Percentiles rank a stretch among this genome's conserved stretches.
Evolutionary conservation across 2,329 filamentous ascomycete species (phyloP).

Genomic region (Clarireedia paspali): DNA sequence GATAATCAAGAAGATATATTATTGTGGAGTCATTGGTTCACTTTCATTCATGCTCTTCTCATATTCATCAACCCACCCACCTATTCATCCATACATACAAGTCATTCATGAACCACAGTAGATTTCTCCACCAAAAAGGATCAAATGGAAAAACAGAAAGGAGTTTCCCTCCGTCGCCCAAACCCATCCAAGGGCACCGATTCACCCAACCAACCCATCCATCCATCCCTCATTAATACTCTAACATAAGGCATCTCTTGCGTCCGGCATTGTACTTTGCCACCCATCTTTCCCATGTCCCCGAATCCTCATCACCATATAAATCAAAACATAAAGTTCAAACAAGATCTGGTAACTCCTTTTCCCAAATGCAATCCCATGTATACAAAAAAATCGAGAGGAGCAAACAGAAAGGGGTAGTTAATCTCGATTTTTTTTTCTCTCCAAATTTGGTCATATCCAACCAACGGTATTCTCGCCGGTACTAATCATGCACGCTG

Average conservation of each 20-base stretch:
- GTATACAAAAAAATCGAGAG: not conserved
- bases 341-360: not conserved
- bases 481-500: slow-evolving; percentile 6
- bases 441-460: slow-evolving; percentile 2
- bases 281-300: not conserved
- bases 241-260: not conserved
- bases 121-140: not conserved
- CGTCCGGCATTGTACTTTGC: not conserved
- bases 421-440: not conserved
- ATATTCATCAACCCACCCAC: too few species aligned
- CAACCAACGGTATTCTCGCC: slow-evolving; percentile 1
- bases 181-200: not conserved
- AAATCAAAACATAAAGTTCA: not conserved
- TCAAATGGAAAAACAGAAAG: not conserved
- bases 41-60: too few species aligned
- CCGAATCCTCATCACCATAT: not conserved
- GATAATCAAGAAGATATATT: too few species aligned
- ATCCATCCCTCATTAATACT: not conserved
- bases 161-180: too few species aligned
- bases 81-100: too few species aligned
- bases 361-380: not conserved
- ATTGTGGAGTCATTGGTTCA: too few species aligned
- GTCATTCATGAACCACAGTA: too few species aligned
- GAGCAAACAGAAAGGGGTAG: too few species aligned
- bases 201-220: not conserved